These are phyloP conservation scores for Tylopilus plumbeoviolaceoides DNA, from an alignment of 768 basidiomycete species.

Conservation along the genomic window DNA sequence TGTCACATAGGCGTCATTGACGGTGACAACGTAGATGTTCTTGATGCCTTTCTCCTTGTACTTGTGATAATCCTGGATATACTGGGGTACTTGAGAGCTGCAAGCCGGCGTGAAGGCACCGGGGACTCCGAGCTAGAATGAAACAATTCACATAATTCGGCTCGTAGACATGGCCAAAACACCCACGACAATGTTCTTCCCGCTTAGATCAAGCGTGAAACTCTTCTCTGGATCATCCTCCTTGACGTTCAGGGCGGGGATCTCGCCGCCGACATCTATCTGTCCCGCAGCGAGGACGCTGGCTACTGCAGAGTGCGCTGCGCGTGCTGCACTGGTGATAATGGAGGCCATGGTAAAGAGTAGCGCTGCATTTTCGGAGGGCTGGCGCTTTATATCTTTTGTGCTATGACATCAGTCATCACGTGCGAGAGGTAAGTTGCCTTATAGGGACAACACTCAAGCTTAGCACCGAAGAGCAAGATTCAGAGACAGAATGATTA, in stretches of 20 bases:
- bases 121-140: conserved; percentile 61
- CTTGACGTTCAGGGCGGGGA: conserved; percentile 54
- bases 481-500: background rate
- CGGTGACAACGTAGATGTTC: conserved; percentile 65
- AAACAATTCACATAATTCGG: background rate
- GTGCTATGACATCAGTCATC: background rate
- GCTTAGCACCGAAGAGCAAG: no score
- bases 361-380: background rate
- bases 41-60: conserved; percentile 77
- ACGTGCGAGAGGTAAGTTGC: background rate
- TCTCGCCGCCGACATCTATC: conserved; percentile 33
- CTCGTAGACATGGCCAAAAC: background rate
- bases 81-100: conserved; percentile 57
- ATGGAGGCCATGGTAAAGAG: conserved; percentile 43
- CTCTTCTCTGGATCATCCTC: conserved; percentile 48
- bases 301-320: conserved; percentile 53
- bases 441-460: no score
- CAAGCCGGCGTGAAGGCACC: conserved; percentile 77
- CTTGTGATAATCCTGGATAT: conserved; percentile 60
- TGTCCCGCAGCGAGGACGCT: conserved; percentile 46
- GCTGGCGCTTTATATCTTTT: background rate
- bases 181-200: conserved; percentile 63
- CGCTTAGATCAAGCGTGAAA: conserved; percentile 43
- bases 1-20: conserved; percentile 78
- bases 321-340: conserved; percentile 42